A percentile compares a stretch with the other conserved stretches of the same genome.
Conservation (phyloP, 192 early-diverging fungal genomes). For the Backusella luteola region DNA sequence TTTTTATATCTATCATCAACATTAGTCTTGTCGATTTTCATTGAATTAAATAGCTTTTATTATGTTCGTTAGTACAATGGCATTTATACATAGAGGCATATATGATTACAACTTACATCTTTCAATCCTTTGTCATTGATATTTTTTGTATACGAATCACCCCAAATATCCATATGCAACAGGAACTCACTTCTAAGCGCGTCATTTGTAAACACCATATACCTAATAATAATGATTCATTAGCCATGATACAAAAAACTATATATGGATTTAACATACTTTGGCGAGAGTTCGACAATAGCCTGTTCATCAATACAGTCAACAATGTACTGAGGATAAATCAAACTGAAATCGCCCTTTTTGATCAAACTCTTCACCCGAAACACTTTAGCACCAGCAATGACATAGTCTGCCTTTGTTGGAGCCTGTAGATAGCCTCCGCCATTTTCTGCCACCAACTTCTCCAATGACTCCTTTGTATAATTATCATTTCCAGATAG, state of each 20-base stretch:
- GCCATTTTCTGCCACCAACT: slow-evolving; percentile 57
- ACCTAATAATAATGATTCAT: slow-evolving; percentile 34
- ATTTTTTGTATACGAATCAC: slow-evolving; percentile 67
- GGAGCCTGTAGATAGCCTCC: slow-evolving; percentile 63
- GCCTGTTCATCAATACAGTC: slow-evolving; percentile 55
- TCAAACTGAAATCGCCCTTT: slow-evolving; percentile 52
- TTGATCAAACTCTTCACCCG: slow-evolving; percentile 55
- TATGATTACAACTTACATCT: slow-evolving; percentile 45
- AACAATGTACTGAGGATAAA: slow-evolving; percentile 61
- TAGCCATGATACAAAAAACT: background rate
- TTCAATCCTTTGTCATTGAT: slow-evolving; percentile 46
- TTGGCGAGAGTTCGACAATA: slow-evolving; percentile 57
- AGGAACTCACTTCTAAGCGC: slow-evolving; percentile 50
- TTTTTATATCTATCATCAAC: background rate
- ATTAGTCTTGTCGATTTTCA: background rate
- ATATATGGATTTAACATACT: slow-evolving; percentile 34
- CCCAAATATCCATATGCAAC: slow-evolving; percentile 60
- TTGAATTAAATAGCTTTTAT: background rate
- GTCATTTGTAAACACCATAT: slow-evolving; percentile 58
- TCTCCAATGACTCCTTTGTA: slow-evolving; percentile 58
- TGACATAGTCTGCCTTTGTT: slow-evolving; percentile 36
- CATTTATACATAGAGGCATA: background rate
- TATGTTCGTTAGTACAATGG: background rate
- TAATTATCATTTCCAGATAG: slow-evolving; percentile 39
- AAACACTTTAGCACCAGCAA: slow-evolving; percentile 48